phyloP scores from a whole-genome alignment of 169 alveolate genomes.

The Cryptosporidium baileyi region DNA sequence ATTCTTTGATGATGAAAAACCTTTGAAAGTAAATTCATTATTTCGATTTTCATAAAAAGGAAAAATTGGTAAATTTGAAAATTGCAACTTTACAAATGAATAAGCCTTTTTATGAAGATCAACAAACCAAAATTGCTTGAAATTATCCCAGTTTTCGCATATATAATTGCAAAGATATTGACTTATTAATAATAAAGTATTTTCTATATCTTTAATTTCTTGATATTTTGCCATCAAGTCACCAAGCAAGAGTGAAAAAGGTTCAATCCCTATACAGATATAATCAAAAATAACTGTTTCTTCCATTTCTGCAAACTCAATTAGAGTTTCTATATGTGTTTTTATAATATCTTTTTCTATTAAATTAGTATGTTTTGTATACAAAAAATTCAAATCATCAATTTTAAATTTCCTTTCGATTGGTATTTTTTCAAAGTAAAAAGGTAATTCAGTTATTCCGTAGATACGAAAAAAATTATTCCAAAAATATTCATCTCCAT shows the following conservation, averaged over 20 bases:
- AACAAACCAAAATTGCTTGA: constrained; percentile 5
- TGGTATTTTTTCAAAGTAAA: neutral
- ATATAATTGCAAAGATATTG: neutral
- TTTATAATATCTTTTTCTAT: neutral
- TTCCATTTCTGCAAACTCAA: neutral
- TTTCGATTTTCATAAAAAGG: neutral
- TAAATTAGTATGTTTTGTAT: neutral
- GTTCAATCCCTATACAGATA: constrained; percentile 16
- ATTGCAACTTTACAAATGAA: neutral
- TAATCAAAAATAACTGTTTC: neutral
- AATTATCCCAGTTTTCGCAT: constrained; percentile 3
- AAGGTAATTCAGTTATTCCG: constrained; percentile 41
- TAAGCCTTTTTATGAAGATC: neutral
- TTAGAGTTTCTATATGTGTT: neutral
- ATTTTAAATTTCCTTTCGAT: neutral
- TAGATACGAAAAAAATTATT: constrained; percentile 3
- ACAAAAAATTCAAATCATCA: neutral
- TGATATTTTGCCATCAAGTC: neutral
- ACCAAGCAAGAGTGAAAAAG: neutral
- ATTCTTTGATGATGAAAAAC: neutral
- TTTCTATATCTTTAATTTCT: neutral
- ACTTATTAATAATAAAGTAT: neutral
- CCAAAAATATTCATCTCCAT: constrained; percentile 19
- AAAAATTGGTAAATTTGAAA: constrained; percentile 36
- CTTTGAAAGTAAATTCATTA: neutral